A percentile compares a stretch with the other conserved stretches of the same genome.
Evolutionary conservation across 768 basidiomycete genomes (phyloP).

Genomic region (Russula dissimulans): DNA sequence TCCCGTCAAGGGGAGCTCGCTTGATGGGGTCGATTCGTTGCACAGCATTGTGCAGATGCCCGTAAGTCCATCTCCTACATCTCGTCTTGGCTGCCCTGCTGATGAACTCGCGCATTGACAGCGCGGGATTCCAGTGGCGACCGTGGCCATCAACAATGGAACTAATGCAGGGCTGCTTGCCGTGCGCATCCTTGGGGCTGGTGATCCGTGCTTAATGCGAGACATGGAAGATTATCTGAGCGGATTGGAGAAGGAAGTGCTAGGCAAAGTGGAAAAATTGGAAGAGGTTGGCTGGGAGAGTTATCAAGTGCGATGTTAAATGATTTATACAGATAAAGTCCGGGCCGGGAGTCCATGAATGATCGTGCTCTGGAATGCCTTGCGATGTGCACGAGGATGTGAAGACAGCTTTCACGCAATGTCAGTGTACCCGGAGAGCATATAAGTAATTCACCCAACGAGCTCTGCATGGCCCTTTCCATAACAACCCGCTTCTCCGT

Average conservation of each 20-base stretch:
- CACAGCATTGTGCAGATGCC: slow-evolving; percentile 99
- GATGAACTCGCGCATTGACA: slow-evolving; percentile 25
- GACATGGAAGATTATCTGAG: slow-evolving; percentile 71
- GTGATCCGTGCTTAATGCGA: slow-evolving; percentile 52
- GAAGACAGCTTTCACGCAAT: not conserved
- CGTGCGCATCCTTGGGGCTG: slow-evolving; percentile 75
- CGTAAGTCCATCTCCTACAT: slow-evolving; percentile 38
- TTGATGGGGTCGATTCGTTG: slow-evolving; percentile 96
- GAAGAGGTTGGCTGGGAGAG: slow-evolving; percentile 79
- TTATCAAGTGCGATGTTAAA: slow-evolving; percentile 41
- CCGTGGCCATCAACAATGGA: slow-evolving; percentile 93
- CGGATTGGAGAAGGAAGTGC: slow-evolving; percentile 61
- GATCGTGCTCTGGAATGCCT: not conserved
- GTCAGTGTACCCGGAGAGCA: not conserved
- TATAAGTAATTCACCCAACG: slow-evolving; percentile 3
- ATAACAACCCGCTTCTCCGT: not conserved
- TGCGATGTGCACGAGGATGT: slow-evolving; percentile 7
- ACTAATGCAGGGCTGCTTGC: slow-evolving; percentile 91
- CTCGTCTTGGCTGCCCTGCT: not conserved
- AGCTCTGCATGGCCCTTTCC: slow-evolving; percentile 2
- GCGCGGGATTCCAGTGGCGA: slow-evolving; percentile 96
- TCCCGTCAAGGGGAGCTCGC: slow-evolving; percentile 86
- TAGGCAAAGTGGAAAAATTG: slow-evolving; percentile 69
- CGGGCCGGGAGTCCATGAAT: no score
- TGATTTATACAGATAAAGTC: no score